Evolutionary conservation across 352 stramenopile genomes (phyloP).

Genomic region (Thraustochytrium sp.): DNA sequence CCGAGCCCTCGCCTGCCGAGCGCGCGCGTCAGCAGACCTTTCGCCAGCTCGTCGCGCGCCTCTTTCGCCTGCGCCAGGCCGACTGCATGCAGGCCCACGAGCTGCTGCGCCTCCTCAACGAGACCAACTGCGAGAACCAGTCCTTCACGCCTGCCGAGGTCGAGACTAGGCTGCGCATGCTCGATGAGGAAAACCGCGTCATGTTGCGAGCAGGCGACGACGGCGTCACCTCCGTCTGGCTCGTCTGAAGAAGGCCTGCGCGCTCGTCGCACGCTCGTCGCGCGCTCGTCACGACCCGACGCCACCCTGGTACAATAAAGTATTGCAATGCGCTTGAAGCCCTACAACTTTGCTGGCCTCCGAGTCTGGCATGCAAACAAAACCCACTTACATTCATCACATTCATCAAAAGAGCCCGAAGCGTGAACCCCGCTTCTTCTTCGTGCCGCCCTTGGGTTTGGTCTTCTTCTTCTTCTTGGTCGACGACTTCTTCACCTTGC

Average conservation of each 20-base stretch:
- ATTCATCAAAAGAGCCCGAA: background rate
- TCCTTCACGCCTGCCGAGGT: background rate
- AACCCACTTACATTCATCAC: background rate
- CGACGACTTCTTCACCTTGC: background rate
- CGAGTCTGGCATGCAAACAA: too few relatives aligned
- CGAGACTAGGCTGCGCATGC: background rate
- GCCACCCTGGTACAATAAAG: too few relatives aligned
- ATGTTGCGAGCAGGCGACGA: background rate
- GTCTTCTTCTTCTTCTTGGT: too few relatives aligned
- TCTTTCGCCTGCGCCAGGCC: conserved; percentile 2
- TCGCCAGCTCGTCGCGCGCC: background rate
- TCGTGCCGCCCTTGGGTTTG: background rate
- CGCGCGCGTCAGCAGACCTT: background rate
- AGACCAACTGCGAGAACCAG: background rate
- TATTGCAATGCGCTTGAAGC: too few relatives aligned
- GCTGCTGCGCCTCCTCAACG: background rate
- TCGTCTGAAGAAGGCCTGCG: background rate
- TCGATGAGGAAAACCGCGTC: conserved; percentile 1
- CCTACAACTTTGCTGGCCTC: too few relatives aligned
- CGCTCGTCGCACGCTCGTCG: background rate
- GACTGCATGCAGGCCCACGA: background rate
- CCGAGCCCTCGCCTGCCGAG: background rate
- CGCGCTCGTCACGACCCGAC: too few relatives aligned
- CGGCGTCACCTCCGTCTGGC: background rate
- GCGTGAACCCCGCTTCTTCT: background rate